Base-by-base conservation (phyloP, 768 basidiomycete genomes). In the Mycena kentingensis region DNA sequence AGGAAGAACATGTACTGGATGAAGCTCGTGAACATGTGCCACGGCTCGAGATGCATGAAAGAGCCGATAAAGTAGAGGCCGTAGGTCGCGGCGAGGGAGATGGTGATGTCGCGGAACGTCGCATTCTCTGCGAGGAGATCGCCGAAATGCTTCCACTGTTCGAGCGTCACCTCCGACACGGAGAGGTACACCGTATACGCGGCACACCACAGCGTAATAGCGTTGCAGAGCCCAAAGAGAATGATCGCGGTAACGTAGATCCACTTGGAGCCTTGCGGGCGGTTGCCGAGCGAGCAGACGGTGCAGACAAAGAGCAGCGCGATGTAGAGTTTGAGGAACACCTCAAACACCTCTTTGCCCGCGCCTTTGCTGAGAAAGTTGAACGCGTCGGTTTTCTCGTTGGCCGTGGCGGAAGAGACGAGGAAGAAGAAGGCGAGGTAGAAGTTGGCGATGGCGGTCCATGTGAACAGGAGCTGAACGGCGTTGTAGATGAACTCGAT, bases 21-120 rank as follows among this genome's bases (percentile, higher is more conserved):
- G 77, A 95, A 93, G 50, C 86, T 91, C 12, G 95, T 96, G 70
- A 98, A 81, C 83, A 98, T 89, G 78, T 98, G 95, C 93, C 93
- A 96, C 0, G 94, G 95, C 67, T 98, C 95, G 31, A 93, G 70
- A 62, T 95, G 91, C 73, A 98, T 84, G 68, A 96, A 72, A 7
- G 89, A 92, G 53, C 87, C 81, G 63, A 96, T 70, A 64, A 97
- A 79, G 77, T 93, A 98, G 57, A 93, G 78, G 67, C 88, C 80
- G 72, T 89, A 87, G 52, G 93, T 85, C 63, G 85, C 80, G 57
- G 83, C 71, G 51, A 95, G 74, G 45, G 88, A 91, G 52, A 90
- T 84, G 36, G 89, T 82, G 65, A 97, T 94, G 60, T 94, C 87
- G 55, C 88, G 83, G 65, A 95, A 82, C 2, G 90, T 83, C 55